A percentile compares a stretch with the other conserved stretches of the same genome.
Evolutionary conservation across 441 rosid genomes (phyloP).

Genomic region (Rhodomyrtus psidioides): DNA sequence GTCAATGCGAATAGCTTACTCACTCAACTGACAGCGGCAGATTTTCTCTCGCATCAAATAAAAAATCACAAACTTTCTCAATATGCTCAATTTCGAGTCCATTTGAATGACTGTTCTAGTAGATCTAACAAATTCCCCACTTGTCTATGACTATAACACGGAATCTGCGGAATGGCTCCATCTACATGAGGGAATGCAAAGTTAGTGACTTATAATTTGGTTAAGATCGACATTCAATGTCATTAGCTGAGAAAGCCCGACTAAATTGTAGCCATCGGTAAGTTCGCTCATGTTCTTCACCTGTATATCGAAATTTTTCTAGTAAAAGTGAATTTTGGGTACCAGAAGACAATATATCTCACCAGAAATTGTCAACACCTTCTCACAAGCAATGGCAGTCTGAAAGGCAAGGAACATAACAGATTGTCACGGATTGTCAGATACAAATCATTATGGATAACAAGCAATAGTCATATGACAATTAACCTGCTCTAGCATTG

Average conservation of each 20-base stretch:
- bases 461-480: background rate
- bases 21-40: background rate
- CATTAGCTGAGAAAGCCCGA: conserved; percentile 72
- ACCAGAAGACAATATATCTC: background rate
- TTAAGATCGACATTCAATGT: background rate
- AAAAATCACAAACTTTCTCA: background rate
- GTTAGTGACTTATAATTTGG: background rate
- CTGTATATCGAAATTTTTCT: conserved; percentile 18
- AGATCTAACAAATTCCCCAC: background rate
- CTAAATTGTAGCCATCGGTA: conserved; percentile 54
- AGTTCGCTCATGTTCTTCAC: conserved; percentile 68
- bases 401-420: conserved; percentile 19
- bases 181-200: background rate
- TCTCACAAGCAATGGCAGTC: no score
- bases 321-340: background rate
- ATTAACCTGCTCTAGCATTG: conserved; percentile 23
- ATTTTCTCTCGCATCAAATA: background rate
- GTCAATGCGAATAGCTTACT: background rate
- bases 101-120: background rate
- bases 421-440: background rate
- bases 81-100: background rate
- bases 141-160: background rate
- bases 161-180: rapidly evolving
- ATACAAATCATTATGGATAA: background rate
- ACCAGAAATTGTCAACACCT: conserved; percentile 33